Percentiles rank a stretch among this genome's conserved stretches.
These are phyloP conservation scores for Ceraceosorus guamensis DNA, from an alignment of 1,284 basidiomycete genomes.

Conservation along the genomic window DNA sequence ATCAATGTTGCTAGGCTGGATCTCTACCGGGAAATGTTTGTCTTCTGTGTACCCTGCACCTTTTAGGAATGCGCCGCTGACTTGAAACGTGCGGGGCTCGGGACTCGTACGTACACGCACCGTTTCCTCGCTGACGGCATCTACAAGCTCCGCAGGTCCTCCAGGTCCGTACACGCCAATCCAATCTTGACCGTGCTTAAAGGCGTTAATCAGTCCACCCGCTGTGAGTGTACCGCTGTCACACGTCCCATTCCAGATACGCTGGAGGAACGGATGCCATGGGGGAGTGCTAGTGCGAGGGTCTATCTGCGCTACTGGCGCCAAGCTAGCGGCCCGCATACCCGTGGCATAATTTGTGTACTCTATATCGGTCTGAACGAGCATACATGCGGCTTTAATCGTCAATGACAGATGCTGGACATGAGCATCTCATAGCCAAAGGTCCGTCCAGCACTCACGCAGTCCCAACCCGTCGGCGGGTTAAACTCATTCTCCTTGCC, in stretches of 20 bases:
- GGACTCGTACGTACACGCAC: conserved; percentile 54
- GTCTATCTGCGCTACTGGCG: conserved; percentile 51
- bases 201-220: conserved; percentile 54
- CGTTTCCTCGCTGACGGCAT: conserved; percentile 49
- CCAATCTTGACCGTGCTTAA: conserved; percentile 52
- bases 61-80: conserved; percentile 53
- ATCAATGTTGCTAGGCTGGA: conserved; percentile 49
- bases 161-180: conserved; percentile 50
- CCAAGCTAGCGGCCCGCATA: conserved; percentile 9
- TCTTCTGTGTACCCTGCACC: conserved; percentile 52
- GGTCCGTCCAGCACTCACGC: neutral
- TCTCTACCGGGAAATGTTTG: conserved; percentile 30
- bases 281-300: conserved; percentile 51
- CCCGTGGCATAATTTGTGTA: conserved; percentile 17
- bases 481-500: conserved; percentile 52
- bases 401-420: too few species aligned
- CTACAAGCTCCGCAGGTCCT: conserved; percentile 52
- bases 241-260: conserved; percentile 58
- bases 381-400: too few species aligned
- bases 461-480: conserved; percentile 32
- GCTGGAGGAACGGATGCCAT: conserved; percentile 54
- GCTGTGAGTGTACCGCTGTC: conserved; percentile 56
- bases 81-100: conserved; percentile 55
- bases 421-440: too few species aligned
- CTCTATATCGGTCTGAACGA: conserved; percentile 11